Percentiles rank a stretch among this genome's conserved stretches.
phyloP scores from a whole-genome alignment of 2,329 filamentous ascomycete species.

The Fusarium circinatum region DNA sequence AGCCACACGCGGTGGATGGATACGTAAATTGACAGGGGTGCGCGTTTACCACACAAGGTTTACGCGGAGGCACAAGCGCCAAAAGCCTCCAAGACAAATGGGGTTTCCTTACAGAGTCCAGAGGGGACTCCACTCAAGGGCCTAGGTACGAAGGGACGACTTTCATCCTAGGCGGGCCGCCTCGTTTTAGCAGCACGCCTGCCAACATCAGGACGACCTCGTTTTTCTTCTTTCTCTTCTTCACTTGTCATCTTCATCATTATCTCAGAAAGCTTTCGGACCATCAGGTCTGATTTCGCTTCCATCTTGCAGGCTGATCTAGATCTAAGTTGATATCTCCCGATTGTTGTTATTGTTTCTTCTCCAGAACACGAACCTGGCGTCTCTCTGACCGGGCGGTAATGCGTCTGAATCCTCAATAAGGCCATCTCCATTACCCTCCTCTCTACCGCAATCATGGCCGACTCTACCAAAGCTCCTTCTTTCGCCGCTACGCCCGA shows the following conservation, averaged over 20 bases:
- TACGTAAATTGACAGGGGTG: slow-evolving; percentile 32
- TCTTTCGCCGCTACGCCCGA: slow-evolving; percentile 38
- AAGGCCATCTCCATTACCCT: slow-evolving; percentile 39
- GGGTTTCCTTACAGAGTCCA: slow-evolving; percentile 16
- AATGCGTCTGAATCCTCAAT: slow-evolving; percentile 43
- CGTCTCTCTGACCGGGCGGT: slow-evolving; percentile 38
- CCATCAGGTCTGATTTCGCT: slow-evolving; percentile 3
- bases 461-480: slow-evolving; percentile 37
- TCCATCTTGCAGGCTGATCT: neutral
- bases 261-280: neutral
- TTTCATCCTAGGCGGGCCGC: slow-evolving; percentile 33
- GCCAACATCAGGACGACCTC: slow-evolving; percentile 34
- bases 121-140: slow-evolving; percentile 29
- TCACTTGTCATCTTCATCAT: slow-evolving; percentile 8
- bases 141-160: slow-evolving; percentile 32
- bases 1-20: slow-evolving; percentile 16
- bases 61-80: slow-evolving; percentile 45
- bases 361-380: slow-evolving; percentile 8
- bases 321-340: slow-evolving; percentile 2
- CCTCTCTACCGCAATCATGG: slow-evolving; percentile 42
- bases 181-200: slow-evolving; percentile 44
- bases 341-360: slow-evolving; percentile 2
- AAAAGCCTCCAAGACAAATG: slow-evolving; percentile 25
- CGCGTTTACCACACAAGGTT: slow-evolving; percentile 45
- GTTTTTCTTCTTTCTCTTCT: slow-evolving; percentile 24